phyloP scores from a whole-genome alignment of 306 rosid species.

The Comarum palustre region DNA sequence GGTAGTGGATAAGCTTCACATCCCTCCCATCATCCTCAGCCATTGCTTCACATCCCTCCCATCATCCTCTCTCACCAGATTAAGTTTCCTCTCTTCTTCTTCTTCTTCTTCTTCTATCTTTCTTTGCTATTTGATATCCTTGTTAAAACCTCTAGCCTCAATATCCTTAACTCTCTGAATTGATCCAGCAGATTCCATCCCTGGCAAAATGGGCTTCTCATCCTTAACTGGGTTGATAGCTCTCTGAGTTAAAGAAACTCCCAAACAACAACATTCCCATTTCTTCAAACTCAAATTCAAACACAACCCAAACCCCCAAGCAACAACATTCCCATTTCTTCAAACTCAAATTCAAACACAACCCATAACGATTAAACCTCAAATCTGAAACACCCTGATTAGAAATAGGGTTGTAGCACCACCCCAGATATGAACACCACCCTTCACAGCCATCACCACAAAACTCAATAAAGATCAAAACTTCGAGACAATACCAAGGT shows the following conservation, averaged over 20 bases:
- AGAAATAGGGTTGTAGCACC: slow-evolving; percentile 31
- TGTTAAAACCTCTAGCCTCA: slow-evolving; percentile 44
- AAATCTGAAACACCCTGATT: slow-evolving; percentile 35
- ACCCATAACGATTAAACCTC: slow-evolving; percentile 24
- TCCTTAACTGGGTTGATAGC: slow-evolving; percentile 68
- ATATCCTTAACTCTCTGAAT: slow-evolving; percentile 25
- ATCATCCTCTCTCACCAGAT: too few relatives aligned
- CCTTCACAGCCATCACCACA: slow-evolving; percentile 57
- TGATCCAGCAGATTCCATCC: slow-evolving; percentile 36
- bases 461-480: slow-evolving; percentile 13
- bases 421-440: slow-evolving; percentile 34
- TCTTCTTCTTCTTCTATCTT: too few relatives aligned
- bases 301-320: slow-evolving; percentile 1
- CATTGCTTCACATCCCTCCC: too few relatives aligned
- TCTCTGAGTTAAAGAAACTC: slow-evolving; percentile 41
- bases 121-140: slow-evolving; percentile 32
- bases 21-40: too few relatives aligned
- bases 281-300: too few relatives aligned
- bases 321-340: slow-evolving; percentile 52
- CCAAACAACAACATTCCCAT: not conserved
- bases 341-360: slow-evolving; percentile 34
- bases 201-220: slow-evolving; percentile 41
- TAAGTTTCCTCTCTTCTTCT: too few relatives aligned
- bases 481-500: slow-evolving; percentile 25
- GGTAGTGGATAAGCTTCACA: too few relatives aligned